Percentiles rank a stretch among this genome's conserved stretches.
Conservation (phyloP, 106 monocot species). For the Hemerocallis citrina region DNA sequence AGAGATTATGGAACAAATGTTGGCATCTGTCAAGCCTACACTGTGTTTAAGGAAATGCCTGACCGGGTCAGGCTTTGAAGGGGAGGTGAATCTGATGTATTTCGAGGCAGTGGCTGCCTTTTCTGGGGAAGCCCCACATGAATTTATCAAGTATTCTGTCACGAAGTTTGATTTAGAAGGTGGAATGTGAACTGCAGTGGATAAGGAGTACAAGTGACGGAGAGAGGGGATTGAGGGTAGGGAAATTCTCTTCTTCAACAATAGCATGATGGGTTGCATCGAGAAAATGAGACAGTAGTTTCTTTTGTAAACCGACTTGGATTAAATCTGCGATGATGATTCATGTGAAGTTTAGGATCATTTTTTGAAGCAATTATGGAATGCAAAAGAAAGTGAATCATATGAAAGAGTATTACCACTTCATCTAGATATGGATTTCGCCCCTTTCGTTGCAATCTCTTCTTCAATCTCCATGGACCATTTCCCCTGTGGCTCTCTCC, state of each 20-base stretch:
- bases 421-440: too few relatives aligned
- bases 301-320: too few relatives aligned
- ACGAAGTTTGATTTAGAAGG: constrained; percentile 1
- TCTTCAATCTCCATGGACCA: too few relatives aligned
- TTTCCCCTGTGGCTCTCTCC: too few relatives aligned
- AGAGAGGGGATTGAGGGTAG: neutral
- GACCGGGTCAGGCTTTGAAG: constrained; percentile 22
- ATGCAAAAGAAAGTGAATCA: too few relatives aligned
- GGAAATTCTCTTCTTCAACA: neutral
- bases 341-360: too few relatives aligned
- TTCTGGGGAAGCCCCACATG: constrained; percentile 20
- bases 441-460: too few relatives aligned
- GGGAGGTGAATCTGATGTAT: constrained; percentile 12
- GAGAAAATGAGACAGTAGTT: too few relatives aligned
- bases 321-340: too few relatives aligned
- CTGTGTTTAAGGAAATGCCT: constrained; percentile 4
- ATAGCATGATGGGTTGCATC: too few relatives aligned
- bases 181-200: neutral
- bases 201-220: neutral
- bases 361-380: too few relatives aligned
- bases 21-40: neutral
- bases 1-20: neutral
- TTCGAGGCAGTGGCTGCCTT: constrained; percentile 1
- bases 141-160: constrained; percentile 12
- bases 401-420: too few relatives aligned